A percentile compares a stretch with the other conserved stretches of the same genome.
These are phyloP conservation scores for Nelumbo lutea DNA, from an alignment of 164 flowering plant species.

Conservation along the genomic window DNA sequence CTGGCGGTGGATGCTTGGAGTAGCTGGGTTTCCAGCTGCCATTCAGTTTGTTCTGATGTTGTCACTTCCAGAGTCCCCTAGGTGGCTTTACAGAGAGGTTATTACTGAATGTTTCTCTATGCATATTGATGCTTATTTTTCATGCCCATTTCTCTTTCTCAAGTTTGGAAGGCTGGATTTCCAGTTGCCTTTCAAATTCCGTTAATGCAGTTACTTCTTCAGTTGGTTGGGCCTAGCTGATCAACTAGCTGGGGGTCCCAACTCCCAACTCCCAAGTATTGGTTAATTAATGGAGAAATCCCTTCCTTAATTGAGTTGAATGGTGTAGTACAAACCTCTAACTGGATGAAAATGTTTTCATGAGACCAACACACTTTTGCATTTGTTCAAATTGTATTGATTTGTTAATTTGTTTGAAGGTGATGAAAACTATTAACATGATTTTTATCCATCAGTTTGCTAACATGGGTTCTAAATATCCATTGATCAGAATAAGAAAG, in stretches of 20 bases:
- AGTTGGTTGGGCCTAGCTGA: no score
- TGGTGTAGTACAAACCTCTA: neutral
- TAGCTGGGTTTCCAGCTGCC: conserved; percentile 72
- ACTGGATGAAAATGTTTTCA: neutral
- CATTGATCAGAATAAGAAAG: conserved; percentile 39
- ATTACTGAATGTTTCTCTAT: neutral
- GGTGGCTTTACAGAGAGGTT: conserved; percentile 85
- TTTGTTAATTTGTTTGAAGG: neutral
- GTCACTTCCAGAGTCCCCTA: conserved; percentile 83
- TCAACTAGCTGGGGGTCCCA: no score
- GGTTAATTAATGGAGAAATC: no score
- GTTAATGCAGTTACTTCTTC: neutral
- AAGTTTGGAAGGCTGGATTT: neutral
- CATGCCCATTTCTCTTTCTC: neutral
- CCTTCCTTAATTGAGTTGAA: no score
- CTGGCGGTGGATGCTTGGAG: conserved; percentile 96
- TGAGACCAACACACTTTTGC: neutral
- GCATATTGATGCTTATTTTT: neutral
- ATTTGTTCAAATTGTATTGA: neutral
- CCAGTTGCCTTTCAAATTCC: neutral
- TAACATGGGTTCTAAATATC: no score
- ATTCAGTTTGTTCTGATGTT: conserved; percentile 71
- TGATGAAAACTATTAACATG: no score
- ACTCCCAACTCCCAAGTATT: no score
- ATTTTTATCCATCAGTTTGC: no score